Conservation (phyloP, 1,284 basidiomycete genomes). For the Ustilago bromivora region DNA sequence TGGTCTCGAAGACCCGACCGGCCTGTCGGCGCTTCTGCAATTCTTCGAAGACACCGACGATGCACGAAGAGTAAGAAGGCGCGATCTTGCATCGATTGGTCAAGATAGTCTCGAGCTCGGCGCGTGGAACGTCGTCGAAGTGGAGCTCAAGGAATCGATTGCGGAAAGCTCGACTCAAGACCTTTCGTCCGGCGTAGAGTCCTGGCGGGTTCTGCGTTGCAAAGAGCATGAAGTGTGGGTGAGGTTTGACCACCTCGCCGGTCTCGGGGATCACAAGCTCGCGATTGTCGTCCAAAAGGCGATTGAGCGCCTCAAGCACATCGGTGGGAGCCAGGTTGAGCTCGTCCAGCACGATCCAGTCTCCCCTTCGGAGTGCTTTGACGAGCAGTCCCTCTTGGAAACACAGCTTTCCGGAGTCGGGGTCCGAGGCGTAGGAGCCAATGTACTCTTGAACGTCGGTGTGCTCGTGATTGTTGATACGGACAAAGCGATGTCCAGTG, state of each 20-base stretch:
- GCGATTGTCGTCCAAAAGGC: constrained; percentile 95
- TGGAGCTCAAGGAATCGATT: constrained; percentile 99
- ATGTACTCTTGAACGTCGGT: constrained; percentile 98
- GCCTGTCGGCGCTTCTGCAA: constrained; percentile 91
- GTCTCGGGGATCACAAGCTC: constrained; percentile 97
- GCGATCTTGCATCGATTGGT: constrained; percentile 66
- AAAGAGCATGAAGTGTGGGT: constrained; percentile 97
- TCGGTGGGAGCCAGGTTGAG: constrained; percentile 97
- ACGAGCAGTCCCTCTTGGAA: constrained; percentile 93
- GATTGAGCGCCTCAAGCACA: constrained; percentile 96
- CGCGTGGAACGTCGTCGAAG: constrained; percentile 95
- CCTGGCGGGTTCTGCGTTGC: constrained; percentile 99
- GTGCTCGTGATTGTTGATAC: constrained; percentile 99
- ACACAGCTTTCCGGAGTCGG: constrained; percentile 87
- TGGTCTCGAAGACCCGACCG: constrained; percentile 94
- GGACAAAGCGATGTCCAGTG: constrained; percentile 94
- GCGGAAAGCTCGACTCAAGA: constrained; percentile 93
- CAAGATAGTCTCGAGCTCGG: constrained; percentile 87
- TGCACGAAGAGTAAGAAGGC: constrained; percentile 81
- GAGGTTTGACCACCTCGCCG: constrained; percentile 91
- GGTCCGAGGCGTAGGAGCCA: constrained; percentile 95
- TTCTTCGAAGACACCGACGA: constrained; percentile 92
- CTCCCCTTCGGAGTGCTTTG: constrained; percentile 87
- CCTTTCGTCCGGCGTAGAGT: constrained; percentile 94
- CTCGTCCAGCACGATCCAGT: constrained; percentile 99